Base-by-base conservation (phyloP, 2,329 filamentous ascomycete species). In the Furcasterigmium sp. region DNA sequence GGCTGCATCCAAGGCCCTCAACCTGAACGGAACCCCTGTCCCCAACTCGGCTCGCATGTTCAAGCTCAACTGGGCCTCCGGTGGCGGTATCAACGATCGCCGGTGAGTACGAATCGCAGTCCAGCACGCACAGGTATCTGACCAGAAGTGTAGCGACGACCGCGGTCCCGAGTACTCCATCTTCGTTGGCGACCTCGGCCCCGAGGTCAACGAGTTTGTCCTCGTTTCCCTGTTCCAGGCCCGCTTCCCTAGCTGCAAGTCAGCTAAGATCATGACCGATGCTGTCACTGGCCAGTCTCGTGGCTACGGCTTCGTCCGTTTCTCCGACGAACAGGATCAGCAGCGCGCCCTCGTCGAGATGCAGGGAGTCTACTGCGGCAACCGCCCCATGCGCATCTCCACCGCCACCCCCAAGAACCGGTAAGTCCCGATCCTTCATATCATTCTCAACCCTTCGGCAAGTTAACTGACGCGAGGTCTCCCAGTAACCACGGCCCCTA, bases 201-300 rank as follows among this genome's bases (percentile, higher is more conserved):
- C 94, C 8, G 93, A 98, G 69, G 93, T 98, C 56, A 98, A 96
- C 67, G 93, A 98, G 72, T 97, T 95, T 60, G 91, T 97, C 45
- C 76, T 98, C 47, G 91, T 97, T 42, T 95, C 91, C 20, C 84
- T 98, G 40, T 98, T 98, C 80, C 91, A 97, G 72, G 85, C 84
- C 60, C 89, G 91, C 49, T 98, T 95, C 76, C 86, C 87, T 1
- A 95, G 90, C 8, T 97, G 91, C 87, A 97, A 97, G 76, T 95
- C 90, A 29, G 93, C 93, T 60, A 98, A 98, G 79, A 98, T 98
- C 69, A 98, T 98, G 93, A 95, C 91, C 48, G 93, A 98, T 60
- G 91, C 93, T 48, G 93, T 97, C 69, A 95, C 87, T 51, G 93
- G 93, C 56, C 91, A 97, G 80, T 96, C 91, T 51, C 90, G 93